Conservation (phyloP, 441 rosid species). For the Erodium trifolium region DNA sequence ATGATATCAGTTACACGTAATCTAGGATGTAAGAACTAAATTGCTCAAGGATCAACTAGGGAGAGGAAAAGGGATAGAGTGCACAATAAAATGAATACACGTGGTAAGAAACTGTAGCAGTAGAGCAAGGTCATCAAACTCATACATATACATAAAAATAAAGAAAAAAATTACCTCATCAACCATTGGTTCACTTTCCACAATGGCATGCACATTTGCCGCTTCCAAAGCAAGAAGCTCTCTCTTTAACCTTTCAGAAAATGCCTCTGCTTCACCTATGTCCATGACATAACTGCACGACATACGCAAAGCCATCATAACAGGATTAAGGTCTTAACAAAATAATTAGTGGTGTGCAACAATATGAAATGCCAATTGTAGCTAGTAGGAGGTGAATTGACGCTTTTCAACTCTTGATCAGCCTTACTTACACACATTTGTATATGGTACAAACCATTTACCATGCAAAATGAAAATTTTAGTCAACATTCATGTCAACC, state of each 20-base stretch:
- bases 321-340: slow-evolving; percentile 5
- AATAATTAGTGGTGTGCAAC: not conserved
- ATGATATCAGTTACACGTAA: not conserved
- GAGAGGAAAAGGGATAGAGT: slow-evolving; percentile 1
- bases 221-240: slow-evolving; percentile 99
- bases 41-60: not conserved
- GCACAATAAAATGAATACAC: not conserved
- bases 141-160: slow-evolving; percentile 3
- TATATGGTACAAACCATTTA: not conserved
- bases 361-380: not conserved
- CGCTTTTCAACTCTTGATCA: slow-evolving; percentile 5
- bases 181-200: slow-evolving; percentile 92
- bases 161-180: slow-evolving; percentile 52
- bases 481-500: not conserved
- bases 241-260: slow-evolving; percentile 96
- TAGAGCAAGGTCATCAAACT: not conserved
- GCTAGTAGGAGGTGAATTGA: slow-evolving; percentile 1
- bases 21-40: not conserved
- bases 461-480: not conserved
- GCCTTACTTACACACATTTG: not conserved
- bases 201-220: slow-evolving; percentile 97
- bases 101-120: slow-evolving; percentile 4
- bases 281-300: slow-evolving; percentile 94
- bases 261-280: slow-evolving; percentile 96
- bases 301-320: slow-evolving; percentile 19